phyloP scores from a whole-genome alignment of 495 filamentous ascomycete species.

The Lasiosphaeria hispida region DNA sequence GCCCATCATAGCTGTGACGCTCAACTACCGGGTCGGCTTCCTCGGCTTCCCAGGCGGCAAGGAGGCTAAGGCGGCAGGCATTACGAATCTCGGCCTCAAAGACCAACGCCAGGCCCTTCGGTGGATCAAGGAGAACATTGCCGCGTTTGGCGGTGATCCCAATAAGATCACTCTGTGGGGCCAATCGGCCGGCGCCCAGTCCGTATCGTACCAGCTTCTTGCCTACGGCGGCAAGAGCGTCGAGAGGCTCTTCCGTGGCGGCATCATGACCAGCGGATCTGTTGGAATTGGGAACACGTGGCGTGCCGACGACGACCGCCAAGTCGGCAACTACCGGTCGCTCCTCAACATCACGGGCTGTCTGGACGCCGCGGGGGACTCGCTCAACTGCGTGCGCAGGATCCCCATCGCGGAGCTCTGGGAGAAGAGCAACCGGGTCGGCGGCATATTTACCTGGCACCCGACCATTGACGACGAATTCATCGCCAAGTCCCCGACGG shows the following conservation, averaged over 20 bases:
- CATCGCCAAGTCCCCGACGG: neutral
- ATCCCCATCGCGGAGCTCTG: neutral
- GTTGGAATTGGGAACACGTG: constrained; percentile 2
- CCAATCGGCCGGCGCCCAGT: constrained; percentile 51
- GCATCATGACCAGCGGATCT: neutral
- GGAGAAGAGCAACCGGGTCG: neutral
- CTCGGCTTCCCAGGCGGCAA: constrained; percentile 6
- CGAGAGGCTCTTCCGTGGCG: neutral
- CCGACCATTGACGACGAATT: constrained; percentile 9
- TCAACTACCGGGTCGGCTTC: constrained; percentile 15
- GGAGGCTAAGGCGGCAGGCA: neutral
- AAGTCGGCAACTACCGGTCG: neutral
- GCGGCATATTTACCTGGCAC: neutral
- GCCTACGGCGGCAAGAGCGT: constrained; percentile 34
- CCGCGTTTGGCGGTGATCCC: constrained; percentile 48
- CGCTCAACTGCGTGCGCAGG: neutral
- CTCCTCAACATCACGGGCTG: neutral
- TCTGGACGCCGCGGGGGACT: neutral
- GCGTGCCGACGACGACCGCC: neutral
- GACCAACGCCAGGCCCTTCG: constrained; percentile 44
- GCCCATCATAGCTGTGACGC: constrained; percentile 42
- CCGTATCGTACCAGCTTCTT: constrained; percentile 51
- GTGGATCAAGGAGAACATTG: constrained; percentile 58
- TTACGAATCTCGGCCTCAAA: constrained; percentile 41
- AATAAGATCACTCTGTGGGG: constrained; percentile 41